A percentile compares a stretch with the other conserved stretches of the same genome.
phyloP scores from a whole-genome alignment of 2,329 filamentous ascomycete genomes.

The Epicoccum sorghinum region DNA sequence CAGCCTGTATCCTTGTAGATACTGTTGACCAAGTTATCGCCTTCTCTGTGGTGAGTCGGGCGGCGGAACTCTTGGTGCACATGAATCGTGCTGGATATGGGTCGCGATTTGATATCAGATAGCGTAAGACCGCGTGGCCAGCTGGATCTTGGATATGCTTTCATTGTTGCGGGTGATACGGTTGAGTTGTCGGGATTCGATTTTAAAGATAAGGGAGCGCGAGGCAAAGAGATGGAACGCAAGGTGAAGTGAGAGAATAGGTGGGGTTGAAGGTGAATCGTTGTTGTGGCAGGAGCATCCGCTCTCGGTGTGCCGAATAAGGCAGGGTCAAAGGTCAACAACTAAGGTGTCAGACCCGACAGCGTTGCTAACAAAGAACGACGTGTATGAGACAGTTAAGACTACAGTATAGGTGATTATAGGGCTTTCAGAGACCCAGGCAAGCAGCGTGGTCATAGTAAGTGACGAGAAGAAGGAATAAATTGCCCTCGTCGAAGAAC shows the following conservation, averaged over 20 bases:
- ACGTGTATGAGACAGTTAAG: no score
- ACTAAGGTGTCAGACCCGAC: no score
- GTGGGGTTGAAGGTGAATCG: not conserved
- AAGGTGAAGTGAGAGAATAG: not conserved
- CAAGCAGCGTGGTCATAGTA: no score
- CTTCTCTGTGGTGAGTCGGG: conserved; percentile 19
- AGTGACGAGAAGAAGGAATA: no score
- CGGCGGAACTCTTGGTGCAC: conserved; percentile 30
- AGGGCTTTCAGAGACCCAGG: no score
- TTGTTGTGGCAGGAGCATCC: no score
- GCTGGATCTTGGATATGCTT: not conserved
- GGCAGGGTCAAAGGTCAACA: no score
- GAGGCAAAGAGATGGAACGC: not conserved
- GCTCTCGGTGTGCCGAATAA: no score
- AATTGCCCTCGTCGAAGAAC: no score
- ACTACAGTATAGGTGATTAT: no score
- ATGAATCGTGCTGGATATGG: conserved; percentile 9
- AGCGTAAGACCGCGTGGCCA: conserved; percentile 9
- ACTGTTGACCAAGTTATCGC: conserved; percentile 16
- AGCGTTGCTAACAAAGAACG: no score
- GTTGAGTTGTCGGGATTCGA: no score
- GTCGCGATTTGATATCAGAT: conserved; percentile 3
- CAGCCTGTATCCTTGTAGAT: conserved; percentile 29
- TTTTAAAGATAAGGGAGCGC: not conserved
- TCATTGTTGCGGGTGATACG: not conserved